These are phyloP conservation scores for Eimeria sp. DNA, from an alignment of 169 alveolate species.

Conservation along the genomic window DNA sequence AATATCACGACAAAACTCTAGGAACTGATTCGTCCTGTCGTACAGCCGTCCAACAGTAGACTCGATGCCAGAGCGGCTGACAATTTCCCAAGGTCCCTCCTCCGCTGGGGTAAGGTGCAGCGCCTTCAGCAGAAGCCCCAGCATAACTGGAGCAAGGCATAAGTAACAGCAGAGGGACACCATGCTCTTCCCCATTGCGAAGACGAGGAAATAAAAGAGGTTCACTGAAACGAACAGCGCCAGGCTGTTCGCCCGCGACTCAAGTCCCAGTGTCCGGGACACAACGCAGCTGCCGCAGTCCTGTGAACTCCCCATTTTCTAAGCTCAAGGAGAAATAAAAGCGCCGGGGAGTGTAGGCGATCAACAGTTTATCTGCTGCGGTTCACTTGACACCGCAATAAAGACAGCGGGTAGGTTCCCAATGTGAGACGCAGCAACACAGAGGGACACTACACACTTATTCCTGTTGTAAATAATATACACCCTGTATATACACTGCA, in stretches of 20 bases:
- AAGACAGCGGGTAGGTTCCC: not conserved
- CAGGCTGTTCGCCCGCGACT: constrained; percentile 53
- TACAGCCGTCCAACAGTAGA: constrained; percentile 17
- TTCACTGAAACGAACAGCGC: constrained; percentile 66
- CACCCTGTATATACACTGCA: not conserved
- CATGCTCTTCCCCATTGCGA: constrained; percentile 71
- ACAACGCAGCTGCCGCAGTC: constrained; percentile 38
- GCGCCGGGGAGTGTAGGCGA: not conserved
- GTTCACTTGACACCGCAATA: constrained; percentile 32
- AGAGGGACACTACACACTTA: not conserved
- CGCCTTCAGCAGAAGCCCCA: constrained; percentile 51
- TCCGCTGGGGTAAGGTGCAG: constrained; percentile 63
- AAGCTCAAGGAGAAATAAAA: not conserved
- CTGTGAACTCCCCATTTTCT: constrained; percentile 29
- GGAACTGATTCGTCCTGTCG: constrained; percentile 45
- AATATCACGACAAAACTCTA: constrained; percentile 63
- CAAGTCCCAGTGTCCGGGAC: constrained; percentile 31
- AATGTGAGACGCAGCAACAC: not conserved
- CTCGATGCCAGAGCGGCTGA: constrained; percentile 41
- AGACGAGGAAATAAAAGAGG: constrained; percentile 70
- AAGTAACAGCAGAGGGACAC: constrained; percentile 73
- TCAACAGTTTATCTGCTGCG: not conserved
- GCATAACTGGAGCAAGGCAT: constrained; percentile 52
- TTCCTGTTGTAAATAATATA: not conserved
- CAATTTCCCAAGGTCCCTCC: constrained; percentile 74